These are phyloP conservation scores for Curvularia verruculosa DNA, from an alignment of 2,329 filamentous ascomycete species.

Conservation along the genomic window DNA sequence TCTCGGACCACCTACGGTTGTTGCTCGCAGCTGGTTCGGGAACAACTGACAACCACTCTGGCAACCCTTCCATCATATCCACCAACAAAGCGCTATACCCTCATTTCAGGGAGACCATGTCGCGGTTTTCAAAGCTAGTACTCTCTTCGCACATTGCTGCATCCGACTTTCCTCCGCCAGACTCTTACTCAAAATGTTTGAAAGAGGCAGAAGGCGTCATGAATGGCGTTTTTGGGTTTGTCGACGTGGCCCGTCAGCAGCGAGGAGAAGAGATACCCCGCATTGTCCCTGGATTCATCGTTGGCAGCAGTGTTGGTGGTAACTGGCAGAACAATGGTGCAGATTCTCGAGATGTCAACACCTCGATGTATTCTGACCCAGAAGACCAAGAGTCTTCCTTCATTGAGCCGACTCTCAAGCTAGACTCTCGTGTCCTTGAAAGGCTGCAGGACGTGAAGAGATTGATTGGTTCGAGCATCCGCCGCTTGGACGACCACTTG, in stretches of 20 bases:
- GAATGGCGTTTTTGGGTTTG: slow-evolving; percentile 92
- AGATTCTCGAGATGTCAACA: slow-evolving; percentile 71
- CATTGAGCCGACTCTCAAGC: slow-evolving; percentile 71
- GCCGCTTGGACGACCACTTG: slow-evolving; percentile 85
- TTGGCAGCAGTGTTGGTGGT: slow-evolving; percentile 81
- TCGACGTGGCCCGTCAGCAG: slow-evolving; percentile 92
- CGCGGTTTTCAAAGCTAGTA: slow-evolving; percentile 98
- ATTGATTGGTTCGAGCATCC: slow-evolving; percentile 82
- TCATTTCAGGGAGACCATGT: slow-evolving; percentile 99
- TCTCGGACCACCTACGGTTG: slow-evolving; percentile 92
- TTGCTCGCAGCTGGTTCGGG: slow-evolving; percentile 94
- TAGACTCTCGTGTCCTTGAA: slow-evolving; percentile 80
- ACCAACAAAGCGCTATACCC: slow-evolving; percentile 97
- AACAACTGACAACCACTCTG: slow-evolving; percentile 97
- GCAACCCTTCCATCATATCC: slow-evolving; percentile 98
- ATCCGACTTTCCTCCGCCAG: slow-evolving; percentile 91
- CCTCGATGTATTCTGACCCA: slow-evolving; percentile 73
- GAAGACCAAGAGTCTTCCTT: slow-evolving; percentile 77
- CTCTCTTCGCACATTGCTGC: slow-evolving; percentile 97
- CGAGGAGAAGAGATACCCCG: slow-evolving; percentile 90
- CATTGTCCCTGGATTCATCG: slow-evolving; percentile 91
- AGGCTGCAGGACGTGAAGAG: slow-evolving; percentile 85
- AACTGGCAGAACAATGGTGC: slow-evolving; percentile 78
- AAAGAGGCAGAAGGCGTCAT: slow-evolving; percentile 97
- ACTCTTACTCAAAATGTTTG: slow-evolving; percentile 92